Percentiles rank a stretch among this genome's conserved stretches.
These are phyloP conservation scores for Coemansia sp. DNA, from an alignment of 192 early-diverging fungal species.

Conservation along the genomic window DNA sequence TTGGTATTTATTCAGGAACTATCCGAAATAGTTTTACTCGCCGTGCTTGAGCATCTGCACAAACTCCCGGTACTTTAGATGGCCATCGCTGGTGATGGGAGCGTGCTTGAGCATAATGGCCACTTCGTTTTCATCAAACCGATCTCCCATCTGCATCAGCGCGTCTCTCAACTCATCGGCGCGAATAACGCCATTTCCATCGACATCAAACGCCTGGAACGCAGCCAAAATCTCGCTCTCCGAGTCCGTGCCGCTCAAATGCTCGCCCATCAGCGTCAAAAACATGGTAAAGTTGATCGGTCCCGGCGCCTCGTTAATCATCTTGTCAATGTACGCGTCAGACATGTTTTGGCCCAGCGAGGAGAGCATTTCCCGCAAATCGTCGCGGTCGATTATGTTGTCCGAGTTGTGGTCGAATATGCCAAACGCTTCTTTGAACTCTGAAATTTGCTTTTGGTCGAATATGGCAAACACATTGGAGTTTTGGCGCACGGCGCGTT, in stretches of 20 bases:
- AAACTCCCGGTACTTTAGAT: constrained; percentile 92
- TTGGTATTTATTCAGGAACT: not conserved
- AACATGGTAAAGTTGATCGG: constrained; percentile 99
- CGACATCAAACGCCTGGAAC: constrained; percentile 91
- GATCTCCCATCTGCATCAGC: constrained; percentile 92
- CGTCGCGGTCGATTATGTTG: constrained; percentile 88
- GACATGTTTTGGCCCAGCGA: constrained; percentile 69
- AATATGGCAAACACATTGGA: constrained; percentile 99
- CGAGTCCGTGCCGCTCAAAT: constrained; percentile 86
- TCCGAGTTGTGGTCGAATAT: constrained; percentile 94
- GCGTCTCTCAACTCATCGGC: constrained; percentile 78
- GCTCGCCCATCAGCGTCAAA: constrained; percentile 92
- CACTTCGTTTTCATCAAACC: constrained; percentile 90
- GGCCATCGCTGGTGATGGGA: constrained; percentile 68
- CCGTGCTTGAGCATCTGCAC: constrained; percentile 90
- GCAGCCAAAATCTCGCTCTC: constrained; percentile 88
- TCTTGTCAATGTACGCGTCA: constrained; percentile 81
- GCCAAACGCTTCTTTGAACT: constrained; percentile 96
- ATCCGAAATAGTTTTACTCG: constrained; percentile 19
- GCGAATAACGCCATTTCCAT: constrained; percentile 75
- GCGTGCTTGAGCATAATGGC: constrained; percentile 93
- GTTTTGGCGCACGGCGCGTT: constrained; percentile 89
- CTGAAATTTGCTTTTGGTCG: constrained; percentile 91
- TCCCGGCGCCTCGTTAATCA: constrained; percentile 85
- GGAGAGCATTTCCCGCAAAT: constrained; percentile 85